These are phyloP conservation scores for Xerophyta viscosa DNA, from an alignment of 106 monocot genomes.

Conservation along the genomic window DNA sequence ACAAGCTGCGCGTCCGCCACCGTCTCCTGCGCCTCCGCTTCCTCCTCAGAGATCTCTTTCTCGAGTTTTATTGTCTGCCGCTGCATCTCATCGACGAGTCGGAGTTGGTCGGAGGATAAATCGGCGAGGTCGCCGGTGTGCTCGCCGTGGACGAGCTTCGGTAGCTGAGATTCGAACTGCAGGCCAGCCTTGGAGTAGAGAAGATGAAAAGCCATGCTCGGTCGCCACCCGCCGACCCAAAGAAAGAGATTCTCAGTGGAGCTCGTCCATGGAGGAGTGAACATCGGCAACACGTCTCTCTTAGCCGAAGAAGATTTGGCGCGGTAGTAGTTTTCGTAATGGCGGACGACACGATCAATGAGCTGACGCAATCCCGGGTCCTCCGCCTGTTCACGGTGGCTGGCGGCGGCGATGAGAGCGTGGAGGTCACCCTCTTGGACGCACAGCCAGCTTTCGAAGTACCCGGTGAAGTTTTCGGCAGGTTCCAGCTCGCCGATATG, in stretches of 20 bases:
- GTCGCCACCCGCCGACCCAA: constrained; percentile 77
- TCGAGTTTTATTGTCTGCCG: constrained; percentile 19
- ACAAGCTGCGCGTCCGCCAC: constrained; percentile 34
- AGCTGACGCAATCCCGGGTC: constrained; percentile 9
- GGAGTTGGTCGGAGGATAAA: constrained; percentile 20
- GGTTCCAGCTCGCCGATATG: too few relatives aligned
- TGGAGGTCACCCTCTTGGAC: constrained; percentile 35
- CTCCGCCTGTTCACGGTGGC: neutral
- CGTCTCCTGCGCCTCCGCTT: constrained; percentile 31
- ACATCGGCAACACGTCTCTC: constrained; percentile 39
- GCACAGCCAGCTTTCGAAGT: constrained; percentile 43
- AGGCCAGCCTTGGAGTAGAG: constrained; percentile 64
- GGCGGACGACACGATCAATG: constrained; percentile 26
- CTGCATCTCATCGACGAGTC: constrained; percentile 27
- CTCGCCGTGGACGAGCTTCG: constrained; percentile 18
- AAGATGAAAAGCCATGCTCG: constrained; percentile 48
- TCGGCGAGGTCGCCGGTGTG: constrained; percentile 21
- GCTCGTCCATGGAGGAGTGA: constrained; percentile 49
- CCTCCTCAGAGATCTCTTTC: constrained; percentile 29
- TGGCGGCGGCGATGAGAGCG: constrained; percentile 12
- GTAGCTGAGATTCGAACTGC: constrained; percentile 34
- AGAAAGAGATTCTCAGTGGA: constrained; percentile 53
- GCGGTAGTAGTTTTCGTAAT: constrained; percentile 65
- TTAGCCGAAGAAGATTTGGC: constrained; percentile 23
- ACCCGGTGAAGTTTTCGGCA: constrained; percentile 27